A percentile compares a stretch with the other conserved stretches of the same genome.
phyloP scores from a whole-genome alignment of 495 filamentous ascomycete genomes.

The Venustampulla echinocandica region DNA sequence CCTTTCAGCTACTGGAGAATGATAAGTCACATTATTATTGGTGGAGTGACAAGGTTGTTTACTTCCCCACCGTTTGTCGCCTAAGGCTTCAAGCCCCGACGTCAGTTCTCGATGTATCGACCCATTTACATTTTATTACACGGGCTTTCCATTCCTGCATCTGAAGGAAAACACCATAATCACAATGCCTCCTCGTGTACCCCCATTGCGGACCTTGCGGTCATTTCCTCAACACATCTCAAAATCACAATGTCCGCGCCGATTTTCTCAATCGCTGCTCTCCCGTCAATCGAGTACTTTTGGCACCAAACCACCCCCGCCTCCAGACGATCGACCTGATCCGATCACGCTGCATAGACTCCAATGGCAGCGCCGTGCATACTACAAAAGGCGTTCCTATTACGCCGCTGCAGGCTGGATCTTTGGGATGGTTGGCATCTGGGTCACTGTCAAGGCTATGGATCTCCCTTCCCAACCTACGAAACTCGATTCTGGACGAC shows the following conservation, averaged over 20 bases:
- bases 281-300: neutral
- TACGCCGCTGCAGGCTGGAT: constrained; percentile 40
- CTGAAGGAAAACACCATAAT: no score
- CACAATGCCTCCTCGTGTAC: constrained; percentile 17
- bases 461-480: constrained; percentile 9
- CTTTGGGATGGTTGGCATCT: constrained; percentile 39
- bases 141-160: no score
- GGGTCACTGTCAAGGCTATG: constrained; percentile 36
- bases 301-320: constrained; percentile 7
- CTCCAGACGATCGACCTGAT: constrained; percentile 32
- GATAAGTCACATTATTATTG: no score
- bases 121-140: no score
- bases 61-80: no score
- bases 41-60: no score
- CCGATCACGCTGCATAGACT: constrained; percentile 38
- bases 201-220: constrained; percentile 3
- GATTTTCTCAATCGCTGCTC: neutral
- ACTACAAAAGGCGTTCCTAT: constrained; percentile 35
- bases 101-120: no score
- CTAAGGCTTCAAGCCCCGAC: no score
- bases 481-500: constrained; percentile 34
- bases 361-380: constrained; percentile 29
- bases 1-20: no score
- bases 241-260: constrained; percentile 4
- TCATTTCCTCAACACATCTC: neutral